phyloP scores from a whole-genome alignment of 1,139 yeast genomes.

The Pichia sp. region DNA sequence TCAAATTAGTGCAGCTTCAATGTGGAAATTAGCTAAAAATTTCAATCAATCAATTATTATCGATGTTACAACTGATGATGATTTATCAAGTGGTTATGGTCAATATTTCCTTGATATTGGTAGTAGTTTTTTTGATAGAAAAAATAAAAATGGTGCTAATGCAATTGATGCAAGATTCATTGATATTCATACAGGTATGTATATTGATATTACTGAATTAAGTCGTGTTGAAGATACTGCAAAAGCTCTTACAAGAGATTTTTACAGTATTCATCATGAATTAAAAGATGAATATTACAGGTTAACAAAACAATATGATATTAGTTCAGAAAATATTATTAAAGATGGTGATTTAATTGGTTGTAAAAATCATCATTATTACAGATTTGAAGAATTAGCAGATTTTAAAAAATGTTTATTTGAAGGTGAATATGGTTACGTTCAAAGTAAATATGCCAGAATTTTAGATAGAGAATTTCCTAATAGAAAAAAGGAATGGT shows the following conservation, averaged over 20 bases:
- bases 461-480: constrained; percentile 42
- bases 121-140: constrained; percentile 33
- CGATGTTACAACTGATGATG: constrained; percentile 29
- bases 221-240: constrained; percentile 26
- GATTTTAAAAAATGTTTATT: constrained; percentile 40
- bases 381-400: constrained; percentile 36
- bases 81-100: constrained; percentile 32
- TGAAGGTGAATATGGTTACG: constrained; percentile 44
- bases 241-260: constrained; percentile 16
- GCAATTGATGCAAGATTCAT: constrained; percentile 58
- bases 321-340: constrained; percentile 25
- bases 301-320: constrained; percentile 21
- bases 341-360: constrained; percentile 24
- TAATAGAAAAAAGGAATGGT: constrained; percentile 23
- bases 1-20: no score
- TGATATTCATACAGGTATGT: constrained; percentile 49
- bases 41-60: constrained; percentile 44
- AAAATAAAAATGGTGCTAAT: constrained; percentile 37
- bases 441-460: constrained; percentile 35
- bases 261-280: constrained; percentile 1
- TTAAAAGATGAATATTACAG: constrained; percentile 23
- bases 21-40: constrained; percentile 35
- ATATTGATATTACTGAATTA: constrained; percentile 52
- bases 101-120: constrained; percentile 45
- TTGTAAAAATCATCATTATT: constrained; percentile 48